These are phyloP conservation scores for Falciphora oryzae DNA, from an alignment of 2,329 filamentous ascomycete species.

Conservation along the genomic window DNA sequence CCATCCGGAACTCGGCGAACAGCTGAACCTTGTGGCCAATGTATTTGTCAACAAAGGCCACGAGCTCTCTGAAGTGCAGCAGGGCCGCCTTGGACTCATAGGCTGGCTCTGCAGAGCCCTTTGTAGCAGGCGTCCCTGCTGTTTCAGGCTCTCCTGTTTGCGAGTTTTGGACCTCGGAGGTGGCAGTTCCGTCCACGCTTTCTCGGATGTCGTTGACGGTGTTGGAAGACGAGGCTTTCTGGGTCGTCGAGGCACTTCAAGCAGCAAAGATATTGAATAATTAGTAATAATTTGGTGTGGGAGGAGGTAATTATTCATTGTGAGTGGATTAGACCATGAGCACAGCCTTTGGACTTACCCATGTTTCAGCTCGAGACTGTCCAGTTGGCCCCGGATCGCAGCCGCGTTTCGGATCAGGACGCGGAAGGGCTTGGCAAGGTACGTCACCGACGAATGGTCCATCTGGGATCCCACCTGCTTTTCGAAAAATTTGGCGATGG, in stretches of 20 bases:
- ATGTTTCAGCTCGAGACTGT: neutral
- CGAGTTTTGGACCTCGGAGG: too few species aligned
- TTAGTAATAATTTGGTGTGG: too few species aligned
- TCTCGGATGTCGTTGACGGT: too few species aligned
- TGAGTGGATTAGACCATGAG: too few species aligned
- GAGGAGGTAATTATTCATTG: too few species aligned
- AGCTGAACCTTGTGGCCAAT: neutral
- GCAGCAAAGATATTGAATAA: too few species aligned
- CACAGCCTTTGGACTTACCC: too few species aligned
- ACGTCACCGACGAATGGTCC: neutral
- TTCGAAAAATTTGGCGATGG: neutral
- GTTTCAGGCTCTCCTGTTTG: too few species aligned
- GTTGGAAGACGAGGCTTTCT: too few species aligned
- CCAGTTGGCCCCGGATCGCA: neutral
- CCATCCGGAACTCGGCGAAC: neutral
- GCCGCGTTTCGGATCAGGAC: neutral
- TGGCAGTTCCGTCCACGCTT: too few species aligned
- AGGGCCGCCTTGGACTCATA: neutral
- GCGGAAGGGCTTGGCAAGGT: neutral
- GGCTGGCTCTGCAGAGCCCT: neutral
- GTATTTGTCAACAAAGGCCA: neutral
- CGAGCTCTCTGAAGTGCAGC: neutral
- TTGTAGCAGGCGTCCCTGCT: too few species aligned
- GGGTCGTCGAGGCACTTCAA: too few species aligned
- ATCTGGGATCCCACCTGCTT: neutral